Percentiles rank a stretch among this genome's conserved stretches.
These are phyloP conservation scores for Botryotinia calthae DNA, from an alignment of 2,329 filamentous ascomycete species.

Conservation along the genomic window DNA sequence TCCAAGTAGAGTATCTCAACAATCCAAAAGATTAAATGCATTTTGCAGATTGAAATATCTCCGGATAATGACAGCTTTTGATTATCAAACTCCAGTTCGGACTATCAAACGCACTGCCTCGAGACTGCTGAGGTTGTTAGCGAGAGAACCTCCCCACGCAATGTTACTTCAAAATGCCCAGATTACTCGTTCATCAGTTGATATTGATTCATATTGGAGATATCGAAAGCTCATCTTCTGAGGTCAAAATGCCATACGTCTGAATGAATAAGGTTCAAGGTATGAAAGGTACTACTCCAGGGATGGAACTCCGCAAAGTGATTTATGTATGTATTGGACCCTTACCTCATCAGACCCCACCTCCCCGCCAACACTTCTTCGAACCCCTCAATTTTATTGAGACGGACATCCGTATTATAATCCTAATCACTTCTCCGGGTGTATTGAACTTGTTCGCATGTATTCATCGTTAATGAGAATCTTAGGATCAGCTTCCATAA, in stretches of 20 bases:
- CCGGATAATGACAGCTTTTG: background rate
- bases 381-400: background rate
- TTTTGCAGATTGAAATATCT: background rate
- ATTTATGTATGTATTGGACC: background rate
- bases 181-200: background rate
- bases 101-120: background rate
- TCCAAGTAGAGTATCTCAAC: background rate
- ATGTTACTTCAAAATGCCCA: background rate
- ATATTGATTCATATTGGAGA: background rate
- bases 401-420: background rate
- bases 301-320: background rate
- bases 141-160: background rate
- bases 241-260: background rate
- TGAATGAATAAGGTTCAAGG: background rate
- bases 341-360: background rate
- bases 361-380: background rate
- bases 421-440: background rate
- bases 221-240: background rate
- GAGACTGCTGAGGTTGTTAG: background rate
- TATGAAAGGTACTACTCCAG: background rate
- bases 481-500: background rate
- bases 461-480: background rate
- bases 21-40: background rate
- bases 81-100: background rate
- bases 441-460: background rate